These are phyloP conservation scores for Colletotrichum lupini DNA, from an alignment of 2,329 filamentous ascomycete species.

Conservation along the genomic window DNA sequence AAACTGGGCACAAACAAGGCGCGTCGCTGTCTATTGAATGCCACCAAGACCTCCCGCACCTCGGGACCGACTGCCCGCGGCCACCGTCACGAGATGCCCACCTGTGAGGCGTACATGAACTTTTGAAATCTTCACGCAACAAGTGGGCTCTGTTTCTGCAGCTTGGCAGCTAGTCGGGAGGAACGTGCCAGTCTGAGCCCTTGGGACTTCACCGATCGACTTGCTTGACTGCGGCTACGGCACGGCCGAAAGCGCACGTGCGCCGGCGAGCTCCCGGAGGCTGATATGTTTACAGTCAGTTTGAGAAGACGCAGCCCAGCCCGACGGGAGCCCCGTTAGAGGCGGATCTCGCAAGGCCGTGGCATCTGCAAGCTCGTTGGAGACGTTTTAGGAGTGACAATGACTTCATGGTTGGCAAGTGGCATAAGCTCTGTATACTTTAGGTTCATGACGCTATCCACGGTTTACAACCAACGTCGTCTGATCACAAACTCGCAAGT, in stretches of 20 bases:
- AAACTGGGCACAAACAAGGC: background rate
- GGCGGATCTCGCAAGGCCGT: background rate
- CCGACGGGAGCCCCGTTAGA: background rate
- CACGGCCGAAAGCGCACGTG: slow-evolving; percentile 26
- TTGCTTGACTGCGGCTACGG: slow-evolving; percentile 6
- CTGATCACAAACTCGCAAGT: background rate
- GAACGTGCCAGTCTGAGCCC: slow-evolving; percentile 33
- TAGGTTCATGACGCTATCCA: background rate
- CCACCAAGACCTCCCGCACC: background rate
- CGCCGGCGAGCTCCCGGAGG: slow-evolving; percentile 1
- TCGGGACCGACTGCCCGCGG: background rate
- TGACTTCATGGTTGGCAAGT: background rate
- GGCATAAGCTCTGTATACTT: background rate
- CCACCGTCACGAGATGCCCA: background rate
- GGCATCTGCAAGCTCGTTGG: background rate
- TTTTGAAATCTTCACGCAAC: background rate
- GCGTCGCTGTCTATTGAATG: background rate
- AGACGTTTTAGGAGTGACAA: background rate
- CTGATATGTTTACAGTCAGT: slow-evolving; percentile 12
- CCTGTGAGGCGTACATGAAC: background rate
- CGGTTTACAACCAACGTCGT: background rate
- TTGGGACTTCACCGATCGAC: background rate
- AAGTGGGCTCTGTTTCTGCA: background rate
- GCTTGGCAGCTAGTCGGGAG: background rate
- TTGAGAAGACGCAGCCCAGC: background rate